phyloP scores from a whole-genome alignment of 257 asterid species.

The Capsicum baccatum region DNA sequence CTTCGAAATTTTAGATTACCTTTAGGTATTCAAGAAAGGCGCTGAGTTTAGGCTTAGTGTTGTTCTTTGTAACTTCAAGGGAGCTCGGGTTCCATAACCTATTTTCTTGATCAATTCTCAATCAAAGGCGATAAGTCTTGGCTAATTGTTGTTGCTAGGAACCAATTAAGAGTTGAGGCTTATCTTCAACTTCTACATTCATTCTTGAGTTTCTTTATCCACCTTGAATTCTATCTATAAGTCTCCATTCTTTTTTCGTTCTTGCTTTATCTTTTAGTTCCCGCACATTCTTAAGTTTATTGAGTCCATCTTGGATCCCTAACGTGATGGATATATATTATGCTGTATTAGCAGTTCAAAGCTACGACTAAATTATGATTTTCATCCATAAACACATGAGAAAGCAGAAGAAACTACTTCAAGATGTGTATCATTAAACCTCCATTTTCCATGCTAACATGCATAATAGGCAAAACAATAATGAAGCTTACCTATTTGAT shows the following conservation, averaged over 20 bases:
- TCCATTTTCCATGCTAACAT: conserved; percentile 15
- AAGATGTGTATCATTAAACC: neutral
- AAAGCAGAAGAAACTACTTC: conserved; percentile 16
- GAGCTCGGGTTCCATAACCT: neutral
- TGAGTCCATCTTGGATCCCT: neutral
- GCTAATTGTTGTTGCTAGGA: conserved; percentile 4
- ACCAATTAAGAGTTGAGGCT: neutral
- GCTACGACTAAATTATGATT: neutral
- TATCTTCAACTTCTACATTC: neutral
- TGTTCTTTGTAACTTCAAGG: neutral
- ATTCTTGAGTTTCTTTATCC: neutral
- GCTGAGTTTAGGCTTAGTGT: neutral
- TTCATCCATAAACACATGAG: neutral
- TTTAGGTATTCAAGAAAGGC: conserved; percentile 15
- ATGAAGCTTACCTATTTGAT: conserved; percentile 63
- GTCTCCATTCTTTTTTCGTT: neutral
- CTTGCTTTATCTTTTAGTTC: neutral
- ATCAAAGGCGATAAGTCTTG: neutral
- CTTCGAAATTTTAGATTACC: neutral
- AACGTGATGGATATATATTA: neutral
- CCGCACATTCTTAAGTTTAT: neutral
- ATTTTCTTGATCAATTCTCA: neutral
- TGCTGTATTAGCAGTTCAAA: neutral
- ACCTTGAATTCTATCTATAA: neutral
- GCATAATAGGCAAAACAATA: neutral